Evolutionary conservation across 164 flowering plant genomes (phyloP).

Genomic region (Berberis thunbergii): DNA sequence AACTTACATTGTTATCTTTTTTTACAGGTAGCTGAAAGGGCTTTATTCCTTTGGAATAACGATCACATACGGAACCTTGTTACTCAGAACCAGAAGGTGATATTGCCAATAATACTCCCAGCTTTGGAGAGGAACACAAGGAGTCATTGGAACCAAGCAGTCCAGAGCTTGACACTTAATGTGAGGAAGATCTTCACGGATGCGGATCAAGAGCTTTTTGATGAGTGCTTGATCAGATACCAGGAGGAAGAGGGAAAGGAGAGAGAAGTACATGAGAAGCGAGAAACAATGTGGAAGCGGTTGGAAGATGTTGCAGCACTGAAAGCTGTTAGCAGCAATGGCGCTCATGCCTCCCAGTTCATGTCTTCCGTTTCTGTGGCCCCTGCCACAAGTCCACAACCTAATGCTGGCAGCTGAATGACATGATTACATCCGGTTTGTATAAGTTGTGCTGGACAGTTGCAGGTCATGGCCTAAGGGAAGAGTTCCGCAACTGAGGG

Average conservation of each 20-base stretch:
- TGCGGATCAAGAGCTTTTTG: constrained; percentile 50
- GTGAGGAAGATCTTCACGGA: constrained; percentile 71
- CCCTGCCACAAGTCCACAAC: constrained; percentile 26
- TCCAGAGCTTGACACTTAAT: constrained; percentile 66
- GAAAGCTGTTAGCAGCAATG: constrained; percentile 48
- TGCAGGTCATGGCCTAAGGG: constrained; percentile 2
- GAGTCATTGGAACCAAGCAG: constrained; percentile 85
- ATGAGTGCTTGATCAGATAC: constrained; percentile 50
- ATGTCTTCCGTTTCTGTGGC: constrained; percentile 34
- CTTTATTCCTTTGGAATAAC: constrained; percentile 81
- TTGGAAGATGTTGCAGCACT: constrained; percentile 70
- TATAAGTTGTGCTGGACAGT: constrained; percentile 10
- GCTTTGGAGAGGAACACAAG: constrained; percentile 65
- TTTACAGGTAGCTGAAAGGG: constrained; percentile 70
- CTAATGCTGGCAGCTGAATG: constrained; percentile 34
- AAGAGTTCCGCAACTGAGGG: constrained; percentile 7
- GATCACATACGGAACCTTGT: constrained; percentile 69
- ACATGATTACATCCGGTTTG: neutral
- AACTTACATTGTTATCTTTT: neutral
- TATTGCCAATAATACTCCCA: constrained; percentile 65
- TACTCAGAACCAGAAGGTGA: constrained; percentile 49
- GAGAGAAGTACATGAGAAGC: constrained; percentile 35
- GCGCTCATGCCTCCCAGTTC: constrained; percentile 48
- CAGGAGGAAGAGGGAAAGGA: constrained; percentile 58
- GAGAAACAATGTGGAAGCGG: constrained; percentile 62